Evolutionary conservation across 2,329 filamentous ascomycete genomes (phyloP).

Genomic region (Phaeosphaeria sp.): DNA sequence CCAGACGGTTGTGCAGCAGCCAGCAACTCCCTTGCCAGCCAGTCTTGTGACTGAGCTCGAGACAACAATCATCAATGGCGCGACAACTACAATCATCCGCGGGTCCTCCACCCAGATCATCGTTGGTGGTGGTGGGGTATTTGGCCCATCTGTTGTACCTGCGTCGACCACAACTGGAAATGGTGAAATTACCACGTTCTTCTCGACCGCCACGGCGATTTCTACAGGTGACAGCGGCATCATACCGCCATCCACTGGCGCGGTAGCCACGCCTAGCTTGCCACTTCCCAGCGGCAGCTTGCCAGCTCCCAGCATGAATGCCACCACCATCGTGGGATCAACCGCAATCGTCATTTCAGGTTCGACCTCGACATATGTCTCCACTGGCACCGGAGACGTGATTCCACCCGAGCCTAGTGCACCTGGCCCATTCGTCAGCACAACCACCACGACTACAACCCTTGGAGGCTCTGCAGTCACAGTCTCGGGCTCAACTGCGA

Average conservation of each 20-base stretch:
- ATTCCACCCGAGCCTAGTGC: slow-evolving; percentile 9
- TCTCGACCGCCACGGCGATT: slow-evolving; percentile 25
- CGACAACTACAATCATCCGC: slow-evolving; percentile 30
- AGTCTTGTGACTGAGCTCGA: slow-evolving; percentile 15
- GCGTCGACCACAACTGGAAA: slow-evolving; percentile 31
- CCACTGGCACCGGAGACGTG: slow-evolving; percentile 12
- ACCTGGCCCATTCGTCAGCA: background rate
- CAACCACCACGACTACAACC: background rate
- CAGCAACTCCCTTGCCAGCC: slow-evolving; percentile 13
- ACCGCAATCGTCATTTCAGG: slow-evolving; percentile 11
- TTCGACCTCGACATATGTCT: background rate
- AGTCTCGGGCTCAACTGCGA: background rate
- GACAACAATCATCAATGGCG: slow-evolving; percentile 34
- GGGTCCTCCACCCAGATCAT: slow-evolving; percentile 26
- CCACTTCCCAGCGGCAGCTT: background rate
- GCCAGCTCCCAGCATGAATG: background rate
- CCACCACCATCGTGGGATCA: background rate
- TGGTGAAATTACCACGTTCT: slow-evolving; percentile 28
- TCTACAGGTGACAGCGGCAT: slow-evolving; percentile 22
- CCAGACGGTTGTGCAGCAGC: slow-evolving; percentile 28
- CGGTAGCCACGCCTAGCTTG: background rate
- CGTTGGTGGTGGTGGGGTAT: slow-evolving; percentile 17
- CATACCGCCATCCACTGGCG: slow-evolving; percentile 13
- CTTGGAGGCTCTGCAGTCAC: background rate
- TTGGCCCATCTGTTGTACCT: slow-evolving; percentile 30